phyloP scores from a whole-genome alignment of 2,329 filamentous ascomycete species.

The Xylariaceae sp. region DNA sequence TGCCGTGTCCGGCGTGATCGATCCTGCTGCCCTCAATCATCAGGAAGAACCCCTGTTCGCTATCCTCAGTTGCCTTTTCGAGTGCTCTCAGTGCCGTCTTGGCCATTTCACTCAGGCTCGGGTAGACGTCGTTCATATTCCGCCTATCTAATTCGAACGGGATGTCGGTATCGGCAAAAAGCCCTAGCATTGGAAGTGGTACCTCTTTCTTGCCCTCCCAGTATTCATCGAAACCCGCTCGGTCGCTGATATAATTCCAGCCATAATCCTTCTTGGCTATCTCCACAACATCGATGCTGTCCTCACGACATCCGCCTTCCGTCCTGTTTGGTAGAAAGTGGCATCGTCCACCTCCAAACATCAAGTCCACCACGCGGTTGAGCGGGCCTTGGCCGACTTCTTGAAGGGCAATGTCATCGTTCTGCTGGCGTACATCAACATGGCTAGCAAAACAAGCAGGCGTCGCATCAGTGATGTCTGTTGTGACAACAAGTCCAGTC shows the following conservation, averaged over 20 bases:
- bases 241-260: constrained; percentile 76
- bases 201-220: constrained; percentile 64
- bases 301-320: constrained; percentile 77
- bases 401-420: constrained; percentile 90
- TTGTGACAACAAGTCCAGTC: constrained; percentile 94
- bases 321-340: constrained; percentile 87
- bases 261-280: constrained; percentile 75
- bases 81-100: constrained; percentile 78
- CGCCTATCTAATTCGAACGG: constrained; percentile 92
- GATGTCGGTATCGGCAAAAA: constrained; percentile 81
- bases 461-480: constrained; percentile 91
- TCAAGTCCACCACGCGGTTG: constrained; percentile 85
- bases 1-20: constrained; percentile 88
- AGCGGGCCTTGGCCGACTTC: constrained; percentile 87
- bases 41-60: constrained; percentile 92
- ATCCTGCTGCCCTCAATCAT: constrained; percentile 98
- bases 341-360: constrained; percentile 90
- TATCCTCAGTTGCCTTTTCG: constrained; percentile 77
- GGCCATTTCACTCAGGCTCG: constrained; percentile 90
- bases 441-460: constrained; percentile 94
- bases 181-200: constrained; percentile 79
- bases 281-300: constrained; percentile 74
- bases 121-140: constrained; percentile 77
- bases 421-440: constrained; percentile 75
- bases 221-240: constrained; percentile 75